A percentile compares a stretch with the other conserved stretches of the same genome.
These are phyloP conservation scores for Thermoascus crustaceus DNA, from an alignment of 2,329 filamentous ascomycete genomes.

Conservation along the genomic window DNA sequence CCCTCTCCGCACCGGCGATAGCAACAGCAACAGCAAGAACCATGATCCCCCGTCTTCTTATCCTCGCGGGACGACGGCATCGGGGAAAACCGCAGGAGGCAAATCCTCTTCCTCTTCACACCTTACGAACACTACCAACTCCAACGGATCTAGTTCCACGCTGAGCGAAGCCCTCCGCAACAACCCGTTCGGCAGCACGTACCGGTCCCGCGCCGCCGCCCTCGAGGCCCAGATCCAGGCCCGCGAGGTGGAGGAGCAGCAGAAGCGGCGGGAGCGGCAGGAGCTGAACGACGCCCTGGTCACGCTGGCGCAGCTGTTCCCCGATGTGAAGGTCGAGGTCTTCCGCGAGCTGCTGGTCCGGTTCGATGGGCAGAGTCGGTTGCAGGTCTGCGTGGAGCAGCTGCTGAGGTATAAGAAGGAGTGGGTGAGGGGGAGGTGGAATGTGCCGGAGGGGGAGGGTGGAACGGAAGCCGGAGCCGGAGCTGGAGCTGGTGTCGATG, in stretches of 20 bases:
- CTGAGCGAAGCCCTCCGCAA: slow-evolving; percentile 37
- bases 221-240: slow-evolving; percentile 14
- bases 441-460: slow-evolving; percentile 21
- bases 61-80: neutral
- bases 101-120: neutral
- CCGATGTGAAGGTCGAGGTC: slow-evolving; percentile 39
- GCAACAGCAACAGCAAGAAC: slow-evolving; percentile 7
- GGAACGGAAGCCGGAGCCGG: neutral
- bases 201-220: slow-evolving; percentile 20
- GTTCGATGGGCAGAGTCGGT: slow-evolving; percentile 39
- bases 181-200: slow-evolving; percentile 34
- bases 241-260: slow-evolving; percentile 21
- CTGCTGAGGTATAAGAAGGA: slow-evolving; percentile 38
- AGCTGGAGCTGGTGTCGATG: slow-evolving; percentile 7
- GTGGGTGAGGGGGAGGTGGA: slow-evolving; percentile 42
- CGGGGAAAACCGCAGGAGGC: neutral
- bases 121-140: neutral
- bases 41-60: too few species aligned
- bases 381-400: slow-evolving; percentile 41
- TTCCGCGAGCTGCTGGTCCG: slow-evolving; percentile 39
- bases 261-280: slow-evolving; percentile 25
- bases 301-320: slow-evolving; percentile 36
- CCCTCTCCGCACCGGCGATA: slow-evolving; percentile 17
- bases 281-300: slow-evolving; percentile 37
- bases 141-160: slow-evolving; percentile 16